A percentile compares a stretch with the other conserved stretches of the same genome.
Evolutionary conservation across 106 monocot genomes (phyloP).

Genomic region (Hemerocallis citrina): DNA sequence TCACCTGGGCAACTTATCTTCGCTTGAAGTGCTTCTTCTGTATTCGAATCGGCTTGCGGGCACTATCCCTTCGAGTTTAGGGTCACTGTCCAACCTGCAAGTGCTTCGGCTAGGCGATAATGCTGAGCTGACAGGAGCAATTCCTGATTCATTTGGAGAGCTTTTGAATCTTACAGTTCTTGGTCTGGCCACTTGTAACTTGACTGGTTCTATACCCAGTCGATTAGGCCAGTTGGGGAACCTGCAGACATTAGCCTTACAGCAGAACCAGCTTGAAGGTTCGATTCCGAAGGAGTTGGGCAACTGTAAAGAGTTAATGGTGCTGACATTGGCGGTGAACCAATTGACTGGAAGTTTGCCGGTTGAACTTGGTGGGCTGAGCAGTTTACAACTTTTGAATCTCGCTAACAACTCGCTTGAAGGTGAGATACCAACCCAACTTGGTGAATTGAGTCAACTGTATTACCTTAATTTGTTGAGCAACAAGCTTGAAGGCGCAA

Average conservation of each 20-base stretch:
- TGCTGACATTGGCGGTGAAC: constrained; percentile 34
- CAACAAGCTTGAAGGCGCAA: constrained; percentile 47
- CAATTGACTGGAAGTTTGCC: constrained; percentile 25
- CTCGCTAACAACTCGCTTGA: constrained; percentile 54
- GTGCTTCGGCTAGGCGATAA: constrained; percentile 76
- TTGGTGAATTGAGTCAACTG: constrained; percentile 49
- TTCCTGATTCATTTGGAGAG: constrained; percentile 46
- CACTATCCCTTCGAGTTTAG: constrained; percentile 40
- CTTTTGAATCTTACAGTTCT: constrained; percentile 40
- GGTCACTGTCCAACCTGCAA: constrained; percentile 38
- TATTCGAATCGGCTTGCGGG: constrained; percentile 76
- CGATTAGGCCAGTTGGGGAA: constrained; percentile 26
- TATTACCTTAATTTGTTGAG: constrained; percentile 65
- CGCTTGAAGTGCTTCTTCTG: constrained; percentile 43
- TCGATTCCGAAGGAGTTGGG: constrained; percentile 56
- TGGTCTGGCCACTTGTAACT: constrained; percentile 58
- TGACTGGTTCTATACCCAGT: constrained; percentile 46
- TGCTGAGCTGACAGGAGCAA: constrained; percentile 42
- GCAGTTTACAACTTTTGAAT: constrained; percentile 42
- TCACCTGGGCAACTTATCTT: constrained; percentile 30
- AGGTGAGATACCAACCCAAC: constrained; percentile 43
- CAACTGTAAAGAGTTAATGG: constrained; percentile 30
- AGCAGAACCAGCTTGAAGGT: constrained; percentile 46
- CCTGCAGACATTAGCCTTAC: constrained; percentile 38
- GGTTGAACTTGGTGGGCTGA: constrained; percentile 24